A percentile compares a stretch with the other conserved stretches of the same genome.
phyloP scores from a whole-genome alignment of 1,139 yeast genomes.

The Geotrichum europaeum region DNA sequence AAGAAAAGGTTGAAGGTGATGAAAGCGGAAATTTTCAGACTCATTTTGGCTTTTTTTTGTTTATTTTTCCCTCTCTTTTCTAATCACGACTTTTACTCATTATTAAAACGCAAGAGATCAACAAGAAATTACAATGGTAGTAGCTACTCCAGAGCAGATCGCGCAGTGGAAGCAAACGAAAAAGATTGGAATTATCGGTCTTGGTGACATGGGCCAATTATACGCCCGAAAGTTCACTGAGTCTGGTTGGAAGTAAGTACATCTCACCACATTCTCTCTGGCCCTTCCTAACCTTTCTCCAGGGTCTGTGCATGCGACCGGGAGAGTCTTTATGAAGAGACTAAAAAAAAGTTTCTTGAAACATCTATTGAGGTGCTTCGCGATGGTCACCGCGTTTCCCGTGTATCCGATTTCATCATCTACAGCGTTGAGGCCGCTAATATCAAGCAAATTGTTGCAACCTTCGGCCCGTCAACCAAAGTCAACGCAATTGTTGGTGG shows the following conservation, averaged over 20 bases:
- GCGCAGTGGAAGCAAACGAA: slow-evolving; percentile 40
- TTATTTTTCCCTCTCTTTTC: background rate
- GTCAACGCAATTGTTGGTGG: slow-evolving; percentile 94
- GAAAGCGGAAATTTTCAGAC: background rate
- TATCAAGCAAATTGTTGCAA: slow-evolving; percentile 60
- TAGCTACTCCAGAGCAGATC: slow-evolving; percentile 13
- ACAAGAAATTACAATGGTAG: background rate
- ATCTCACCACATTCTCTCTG: background rate
- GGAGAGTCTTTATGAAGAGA: slow-evolving; percentile 54
- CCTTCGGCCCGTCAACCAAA: slow-evolving; percentile 84
- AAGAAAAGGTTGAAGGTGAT: background rate
- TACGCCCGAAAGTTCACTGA: slow-evolving; percentile 72
- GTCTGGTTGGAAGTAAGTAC: slow-evolving; percentile 67
- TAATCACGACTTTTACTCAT: background rate
- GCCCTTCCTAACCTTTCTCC: background rate
- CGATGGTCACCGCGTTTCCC: slow-evolving; percentile 80
- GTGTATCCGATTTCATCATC: slow-evolving; percentile 72
- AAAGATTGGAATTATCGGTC: slow-evolving; percentile 82
- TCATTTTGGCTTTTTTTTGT: background rate
- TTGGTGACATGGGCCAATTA: slow-evolving; percentile 93
- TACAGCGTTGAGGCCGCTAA: slow-evolving; percentile 81
- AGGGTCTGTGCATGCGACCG: slow-evolving; percentile 83
- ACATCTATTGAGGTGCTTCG: slow-evolving; percentile 46
- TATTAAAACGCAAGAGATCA: background rate
- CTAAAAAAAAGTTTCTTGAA: slow-evolving; percentile 39